Evolutionary conservation across 768 basidiomycete genomes (phyloP).

Genomic region (Mycena leptocephala): DNA sequence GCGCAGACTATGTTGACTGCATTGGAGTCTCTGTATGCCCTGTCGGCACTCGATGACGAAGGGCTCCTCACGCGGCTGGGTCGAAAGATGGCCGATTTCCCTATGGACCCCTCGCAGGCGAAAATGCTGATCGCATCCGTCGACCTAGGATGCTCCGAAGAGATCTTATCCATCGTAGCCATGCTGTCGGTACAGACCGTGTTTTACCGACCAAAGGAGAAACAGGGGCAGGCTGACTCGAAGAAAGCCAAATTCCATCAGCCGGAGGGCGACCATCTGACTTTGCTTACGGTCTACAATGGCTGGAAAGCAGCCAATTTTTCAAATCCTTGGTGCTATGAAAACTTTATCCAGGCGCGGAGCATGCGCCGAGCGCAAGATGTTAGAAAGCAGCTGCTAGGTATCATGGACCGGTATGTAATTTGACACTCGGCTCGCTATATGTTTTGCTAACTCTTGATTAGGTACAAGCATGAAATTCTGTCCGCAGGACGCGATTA

Average conservation of each 20-base stretch:
- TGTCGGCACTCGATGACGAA: constrained; percentile 97
- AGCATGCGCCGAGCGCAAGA: constrained; percentile 98
- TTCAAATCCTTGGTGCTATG: constrained; percentile 99
- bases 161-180: constrained; percentile 96
- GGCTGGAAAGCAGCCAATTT: constrained; percentile 98
- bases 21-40: constrained; percentile 92
- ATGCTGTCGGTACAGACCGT: constrained; percentile 98
- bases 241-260: constrained; percentile 99
- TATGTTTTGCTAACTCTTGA: background rate
- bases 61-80: constrained; percentile 95
- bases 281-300: constrained; percentile 95
- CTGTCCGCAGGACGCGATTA: constrained; percentile 93
- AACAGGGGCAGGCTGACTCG: constrained; percentile 98
- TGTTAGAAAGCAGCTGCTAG: constrained; percentile 96
- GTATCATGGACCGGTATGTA: constrained; percentile 97
- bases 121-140: constrained; percentile 99
- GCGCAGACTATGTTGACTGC: constrained; percentile 98
- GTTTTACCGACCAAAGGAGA: constrained; percentile 99
- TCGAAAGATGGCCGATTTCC: constrained; percentile 99
- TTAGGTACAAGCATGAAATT: constrained; percentile 97
- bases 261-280: constrained; percentile 97
- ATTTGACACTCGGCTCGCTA: background rate
- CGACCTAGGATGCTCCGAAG: constrained; percentile 97
- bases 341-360: constrained; percentile 98
- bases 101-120: constrained; percentile 95